A percentile compares a stretch with the other conserved stretches of the same genome.
Evolutionary conservation across 495 filamentous ascomycete species (phyloP).

Genomic region (Neurospora discreta): DNA sequence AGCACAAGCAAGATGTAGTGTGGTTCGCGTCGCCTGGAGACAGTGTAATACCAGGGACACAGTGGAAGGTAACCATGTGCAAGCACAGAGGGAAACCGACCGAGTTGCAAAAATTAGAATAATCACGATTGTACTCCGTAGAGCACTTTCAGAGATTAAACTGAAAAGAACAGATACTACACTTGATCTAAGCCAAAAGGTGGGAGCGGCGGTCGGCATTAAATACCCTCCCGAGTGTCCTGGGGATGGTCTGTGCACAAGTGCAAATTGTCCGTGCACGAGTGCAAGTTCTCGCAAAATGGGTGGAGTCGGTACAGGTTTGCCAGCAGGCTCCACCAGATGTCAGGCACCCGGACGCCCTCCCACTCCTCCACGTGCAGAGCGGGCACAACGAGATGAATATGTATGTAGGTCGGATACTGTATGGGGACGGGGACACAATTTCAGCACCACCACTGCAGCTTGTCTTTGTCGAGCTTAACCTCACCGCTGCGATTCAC

Average conservation of each 20-base stretch:
- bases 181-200: conserved; percentile 93
- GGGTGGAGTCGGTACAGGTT: background rate
- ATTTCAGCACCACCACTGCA: background rate
- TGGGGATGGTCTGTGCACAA: background rate
- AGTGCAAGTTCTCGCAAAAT: background rate
- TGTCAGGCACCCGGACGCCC: background rate
- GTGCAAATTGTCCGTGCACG: background rate
- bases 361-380: background rate
- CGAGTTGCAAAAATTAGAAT: conserved; percentile 61
- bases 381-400: background rate
- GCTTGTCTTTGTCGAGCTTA: background rate
- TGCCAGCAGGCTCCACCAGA: background rate
- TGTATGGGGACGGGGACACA: background rate
- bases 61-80: conserved; percentile 57
- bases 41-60: conserved; percentile 89
- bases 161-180: conserved; percentile 46
- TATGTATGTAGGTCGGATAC: no score
- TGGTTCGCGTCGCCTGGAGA: conserved; percentile 68
- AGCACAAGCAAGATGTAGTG: background rate
- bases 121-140: conserved; percentile 70
- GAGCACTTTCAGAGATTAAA: conserved; percentile 69
- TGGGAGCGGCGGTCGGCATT: background rate
- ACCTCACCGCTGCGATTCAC: background rate
- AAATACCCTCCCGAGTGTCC: background rate
- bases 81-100: conserved; percentile 49